Conservation (phyloP, 208 protist species). For the Acanthamoeba sp. region DNA sequence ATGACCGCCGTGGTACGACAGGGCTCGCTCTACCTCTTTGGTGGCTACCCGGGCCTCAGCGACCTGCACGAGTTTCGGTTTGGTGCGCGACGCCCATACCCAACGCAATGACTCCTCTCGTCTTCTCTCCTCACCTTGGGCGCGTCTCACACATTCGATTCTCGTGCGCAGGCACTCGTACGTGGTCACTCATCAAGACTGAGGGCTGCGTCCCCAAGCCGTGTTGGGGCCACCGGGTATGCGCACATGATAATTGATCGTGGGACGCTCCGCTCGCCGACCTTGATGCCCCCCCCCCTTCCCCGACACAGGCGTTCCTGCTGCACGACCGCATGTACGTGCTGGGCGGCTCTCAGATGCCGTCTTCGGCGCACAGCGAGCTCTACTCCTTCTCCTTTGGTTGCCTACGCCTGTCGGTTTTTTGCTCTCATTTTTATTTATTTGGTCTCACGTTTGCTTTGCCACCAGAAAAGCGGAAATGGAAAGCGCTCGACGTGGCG, state of each 20-base stretch:
- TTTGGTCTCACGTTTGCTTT: not conserved
- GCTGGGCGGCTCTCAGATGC: slow-evolving; percentile 50
- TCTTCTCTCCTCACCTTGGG: no score
- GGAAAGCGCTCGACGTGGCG: not conserved
- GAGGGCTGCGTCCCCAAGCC: not conserved
- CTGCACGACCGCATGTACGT: slow-evolving; percentile 62
- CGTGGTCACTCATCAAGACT: slow-evolving; percentile 58
- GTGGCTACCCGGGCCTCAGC: slow-evolving; percentile 68
- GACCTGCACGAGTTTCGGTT: slow-evolving; percentile 72
- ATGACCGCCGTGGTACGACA: slow-evolving; percentile 30
- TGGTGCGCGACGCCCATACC: not conserved
- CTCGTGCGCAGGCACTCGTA: not conserved
- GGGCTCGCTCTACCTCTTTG: slow-evolving; percentile 71
- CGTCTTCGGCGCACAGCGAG: not conserved
- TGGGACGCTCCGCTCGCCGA: no score
- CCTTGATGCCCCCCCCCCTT: no score
- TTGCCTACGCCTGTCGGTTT: not conserved
- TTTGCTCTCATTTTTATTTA: not conserved
- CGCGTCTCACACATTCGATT: no score
- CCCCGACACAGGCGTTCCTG: not conserved
- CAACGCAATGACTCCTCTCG: no score
- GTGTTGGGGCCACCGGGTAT: slow-evolving; percentile 52
- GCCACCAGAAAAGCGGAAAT: slow-evolving; percentile 34
- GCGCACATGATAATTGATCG: no score
- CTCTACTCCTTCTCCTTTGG: slow-evolving; percentile 66